Evolutionary conservation across 139 green algal species (phyloP), one percentile per base, ranked within the genome.

Genomic region (Ettlia oleoabundans): DNA sequence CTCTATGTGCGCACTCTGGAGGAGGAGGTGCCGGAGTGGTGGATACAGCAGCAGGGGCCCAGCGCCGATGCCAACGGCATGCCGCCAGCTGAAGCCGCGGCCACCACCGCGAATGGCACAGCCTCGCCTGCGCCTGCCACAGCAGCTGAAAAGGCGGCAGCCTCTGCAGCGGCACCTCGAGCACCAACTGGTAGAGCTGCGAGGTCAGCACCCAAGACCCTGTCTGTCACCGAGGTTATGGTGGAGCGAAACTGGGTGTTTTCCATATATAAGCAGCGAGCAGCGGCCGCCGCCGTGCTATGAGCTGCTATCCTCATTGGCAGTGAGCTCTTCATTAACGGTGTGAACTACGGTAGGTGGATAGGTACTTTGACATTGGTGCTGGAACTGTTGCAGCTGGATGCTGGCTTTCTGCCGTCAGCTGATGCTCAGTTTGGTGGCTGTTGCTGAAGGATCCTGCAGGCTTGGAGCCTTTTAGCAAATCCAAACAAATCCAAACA

Each of bases 1-100:
- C 91, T 98, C 33, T 99, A 95, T 61, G 95, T 99, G 5, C 88
- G 90, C n/a, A 92, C 92, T 0, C 71, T 99, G 24, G 96, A 99
- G 32, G 92, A 96, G 66, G 93, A 96, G 61, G 69, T 89, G 33
- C 68, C 90, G 10, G 51, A 88, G 40, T 94, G 90, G 90, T 94
- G 90, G 90, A 41, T 26, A 9, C 75, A 73, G 40, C 37, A 77
- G 3, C 35, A 84, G 74, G 43, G 35, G 7, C 41, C 22, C 58
- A 67, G 41, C 24, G 40, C 21, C 35, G 64, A 32, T 1, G 64
- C 15, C 30, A 22, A 30, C 2, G 51, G 2, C 28, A 15, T 15
- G 10, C 13, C 47, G 15, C 13, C 15, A 10, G 47, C 47, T 58
- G 47, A 58, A 10, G 15, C 13, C 47, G 15, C 10, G 10, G 35